These are phyloP conservation scores for Ophiocordyceps unilateralis DNA, from an alignment of 2,329 filamentous ascomycete species.

Conservation along the genomic window DNA sequence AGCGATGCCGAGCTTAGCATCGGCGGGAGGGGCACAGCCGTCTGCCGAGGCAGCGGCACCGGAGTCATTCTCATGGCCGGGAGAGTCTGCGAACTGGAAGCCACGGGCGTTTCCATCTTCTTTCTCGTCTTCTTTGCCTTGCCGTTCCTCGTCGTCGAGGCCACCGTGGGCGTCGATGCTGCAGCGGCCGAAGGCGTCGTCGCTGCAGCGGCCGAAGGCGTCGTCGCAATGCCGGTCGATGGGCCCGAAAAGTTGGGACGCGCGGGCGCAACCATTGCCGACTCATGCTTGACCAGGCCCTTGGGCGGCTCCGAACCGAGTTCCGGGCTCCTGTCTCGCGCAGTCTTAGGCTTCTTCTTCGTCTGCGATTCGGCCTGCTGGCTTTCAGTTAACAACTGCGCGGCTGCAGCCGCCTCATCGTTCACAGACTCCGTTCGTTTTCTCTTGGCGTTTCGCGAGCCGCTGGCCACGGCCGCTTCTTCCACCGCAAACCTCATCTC, in stretches of 20 bases:
- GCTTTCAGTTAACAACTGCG: constrained; percentile 18
- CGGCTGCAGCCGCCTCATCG: constrained; percentile 16
- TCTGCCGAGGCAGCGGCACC: constrained; percentile 11
- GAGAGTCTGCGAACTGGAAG: constrained; percentile 6
- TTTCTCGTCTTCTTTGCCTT: constrained; percentile 13
- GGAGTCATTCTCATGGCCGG: constrained; percentile 11
- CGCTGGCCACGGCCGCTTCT: constrained; percentile 3
- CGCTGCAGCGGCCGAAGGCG: constrained; percentile 2
- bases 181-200: too few species aligned
- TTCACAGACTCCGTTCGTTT: constrained; percentile 20
- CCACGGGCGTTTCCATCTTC: constrained; percentile 7
- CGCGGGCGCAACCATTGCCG: constrained; percentile 14
- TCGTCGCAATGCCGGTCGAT: constrained; percentile 3
- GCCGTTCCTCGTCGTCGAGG: constrained; percentile 5
- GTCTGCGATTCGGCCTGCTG: constrained; percentile 19
- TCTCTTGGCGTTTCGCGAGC: constrained; percentile 18
- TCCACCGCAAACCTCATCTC: neutral
- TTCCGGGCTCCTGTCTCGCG: constrained; percentile 15
- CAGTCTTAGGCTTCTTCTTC: constrained; percentile 18
- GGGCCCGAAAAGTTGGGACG: constrained; percentile 13
- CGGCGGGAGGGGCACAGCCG: constrained; percentile 17
- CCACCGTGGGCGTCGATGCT: constrained; percentile 4
- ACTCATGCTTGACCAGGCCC: constrained; percentile 12
- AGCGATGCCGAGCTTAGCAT: constrained; percentile 15
- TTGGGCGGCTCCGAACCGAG: constrained; percentile 14